These are phyloP conservation scores for Salix exigua DNA, from an alignment of 345 rosid genomes.

Conservation along the genomic window DNA sequence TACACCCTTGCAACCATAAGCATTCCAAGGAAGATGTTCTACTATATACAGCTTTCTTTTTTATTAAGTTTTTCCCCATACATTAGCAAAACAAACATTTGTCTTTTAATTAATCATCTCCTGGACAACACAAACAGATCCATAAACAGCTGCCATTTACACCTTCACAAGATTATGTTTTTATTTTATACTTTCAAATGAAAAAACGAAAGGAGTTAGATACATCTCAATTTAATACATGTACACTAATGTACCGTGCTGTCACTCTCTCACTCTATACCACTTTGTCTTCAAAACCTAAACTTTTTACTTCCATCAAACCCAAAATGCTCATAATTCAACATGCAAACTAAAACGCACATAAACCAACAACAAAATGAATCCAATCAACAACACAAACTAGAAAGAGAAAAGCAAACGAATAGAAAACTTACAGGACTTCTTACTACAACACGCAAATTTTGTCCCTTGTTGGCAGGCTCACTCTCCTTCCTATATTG, in stretches of 20 bases:
- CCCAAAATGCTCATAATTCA: background rate
- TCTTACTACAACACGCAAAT: slow-evolving; percentile 49
- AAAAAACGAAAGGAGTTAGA: background rate
- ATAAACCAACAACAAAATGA: slow-evolving; percentile 7
- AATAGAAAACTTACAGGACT: slow-evolving; percentile 57
- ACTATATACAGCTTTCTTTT: background rate
- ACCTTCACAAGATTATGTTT: background rate
- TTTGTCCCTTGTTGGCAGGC: slow-evolving; percentile 28
- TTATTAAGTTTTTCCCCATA: background rate
- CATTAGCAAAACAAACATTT: background rate
- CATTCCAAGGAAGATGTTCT: background rate
- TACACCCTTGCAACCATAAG: background rate
- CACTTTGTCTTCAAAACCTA: slow-evolving; percentile 4
- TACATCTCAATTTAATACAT: background rate
- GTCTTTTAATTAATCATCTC: background rate
- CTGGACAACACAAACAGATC: background rate
- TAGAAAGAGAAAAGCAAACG: background rate
- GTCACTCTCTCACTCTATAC: slow-evolving; percentile 3
- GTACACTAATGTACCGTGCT: slow-evolving; percentile 1
- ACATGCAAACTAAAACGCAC: slow-evolving; percentile 12
- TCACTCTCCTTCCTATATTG: slow-evolving; percentile 32
- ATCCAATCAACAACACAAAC: background rate
- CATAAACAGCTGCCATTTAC: background rate
- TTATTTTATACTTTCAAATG: background rate
- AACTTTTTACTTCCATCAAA: slow-evolving; percentile 1